Evolutionary conservation across 495 filamentous ascomycete genomes (phyloP).

Genomic region (Neurospora hispaniola): DNA sequence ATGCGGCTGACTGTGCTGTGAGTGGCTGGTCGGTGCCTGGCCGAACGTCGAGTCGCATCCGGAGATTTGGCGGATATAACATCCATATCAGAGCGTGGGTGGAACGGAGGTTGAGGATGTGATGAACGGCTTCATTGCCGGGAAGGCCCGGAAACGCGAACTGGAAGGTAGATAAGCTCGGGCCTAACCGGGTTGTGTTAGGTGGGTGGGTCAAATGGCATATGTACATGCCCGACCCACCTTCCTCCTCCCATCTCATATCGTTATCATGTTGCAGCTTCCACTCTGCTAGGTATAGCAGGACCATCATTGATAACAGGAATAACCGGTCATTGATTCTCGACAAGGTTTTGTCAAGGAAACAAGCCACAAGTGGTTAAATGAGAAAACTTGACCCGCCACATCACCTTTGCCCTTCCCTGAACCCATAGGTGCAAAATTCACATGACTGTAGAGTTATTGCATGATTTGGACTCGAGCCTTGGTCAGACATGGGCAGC

Average conservation of each 20-base stretch:
- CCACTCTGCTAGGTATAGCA: not conserved
- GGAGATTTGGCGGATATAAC: not conserved
- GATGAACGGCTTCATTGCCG: not conserved
- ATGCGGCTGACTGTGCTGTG: not conserved
- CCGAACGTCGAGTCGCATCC: not conserved
- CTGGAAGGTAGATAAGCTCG: not conserved
- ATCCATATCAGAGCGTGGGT: not conserved
- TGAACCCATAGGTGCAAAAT: not conserved
- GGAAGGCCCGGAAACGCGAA: no score
- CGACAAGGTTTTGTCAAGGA: not conserved
- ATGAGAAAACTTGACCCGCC: not conserved
- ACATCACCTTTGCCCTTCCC: not conserved
- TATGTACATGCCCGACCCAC: not conserved
- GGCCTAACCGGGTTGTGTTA: not conserved
- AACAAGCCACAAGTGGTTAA: not conserved
- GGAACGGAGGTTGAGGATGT: not conserved
- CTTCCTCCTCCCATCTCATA: not conserved
- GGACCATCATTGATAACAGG: not conserved
- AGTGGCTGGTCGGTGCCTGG: not conserved
- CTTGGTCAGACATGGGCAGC: not conserved
- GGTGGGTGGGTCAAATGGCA: not conserved
- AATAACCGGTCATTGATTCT: not conserved
- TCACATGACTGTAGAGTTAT: not conserved
- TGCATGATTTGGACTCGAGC: not conserved
- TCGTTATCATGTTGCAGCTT: not conserved